A percentile compares a stretch with the other conserved stretches of the same genome.
Evolutionary conservation across 805 yeast genomes (phyloP).

Genomic region (Nakazawaea sp.): DNA sequence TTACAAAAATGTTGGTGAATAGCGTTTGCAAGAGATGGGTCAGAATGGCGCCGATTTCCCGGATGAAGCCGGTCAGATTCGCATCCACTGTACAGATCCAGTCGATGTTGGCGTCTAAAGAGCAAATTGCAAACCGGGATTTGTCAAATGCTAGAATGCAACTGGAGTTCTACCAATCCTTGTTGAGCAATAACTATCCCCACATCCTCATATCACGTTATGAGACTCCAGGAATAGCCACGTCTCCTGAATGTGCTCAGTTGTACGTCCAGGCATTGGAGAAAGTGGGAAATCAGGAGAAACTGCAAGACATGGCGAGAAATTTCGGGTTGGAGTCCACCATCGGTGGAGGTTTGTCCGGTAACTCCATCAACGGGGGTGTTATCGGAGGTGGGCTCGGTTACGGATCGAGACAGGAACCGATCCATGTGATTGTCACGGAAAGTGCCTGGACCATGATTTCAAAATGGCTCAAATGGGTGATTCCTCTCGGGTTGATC

Average conservation of each 20-base stretch:
- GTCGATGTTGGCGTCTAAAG: conserved; percentile 50
- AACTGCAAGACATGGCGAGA: conserved; percentile 63
- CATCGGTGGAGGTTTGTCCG: conserved; percentile 1
- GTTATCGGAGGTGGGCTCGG: conserved; percentile 6
- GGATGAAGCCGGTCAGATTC: conserved; percentile 16
- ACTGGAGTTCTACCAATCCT: conserved; percentile 72
- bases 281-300: conserved; percentile 67
- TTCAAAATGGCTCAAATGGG: conserved; percentile 85
- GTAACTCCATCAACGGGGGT: conserved; percentile 12
- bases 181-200: conserved; percentile 83
- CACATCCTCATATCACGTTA: conserved; percentile 91
- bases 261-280: conserved; percentile 77
- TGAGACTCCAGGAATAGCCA: conserved; percentile 90
- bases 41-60: too few species aligned
- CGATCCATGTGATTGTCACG: conserved; percentile 88
- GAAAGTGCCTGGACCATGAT: conserved; percentile 75
- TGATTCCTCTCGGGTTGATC: conserved; percentile 71
- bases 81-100: conserved; percentile 21
- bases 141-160: conserved; percentile 64
- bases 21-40: too few species aligned
- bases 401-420: conserved; percentile 66
- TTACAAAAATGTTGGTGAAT: too few species aligned
- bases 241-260: conserved; percentile 70
- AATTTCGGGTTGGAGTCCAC: conserved; percentile 30
- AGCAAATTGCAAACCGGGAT: conserved; percentile 80